Percentiles rank a stretch among this genome's conserved stretches.
Evolutionary conservation across 78 protist genomes (phyloP).

Genomic region (Isochrysis galbana): DNA sequence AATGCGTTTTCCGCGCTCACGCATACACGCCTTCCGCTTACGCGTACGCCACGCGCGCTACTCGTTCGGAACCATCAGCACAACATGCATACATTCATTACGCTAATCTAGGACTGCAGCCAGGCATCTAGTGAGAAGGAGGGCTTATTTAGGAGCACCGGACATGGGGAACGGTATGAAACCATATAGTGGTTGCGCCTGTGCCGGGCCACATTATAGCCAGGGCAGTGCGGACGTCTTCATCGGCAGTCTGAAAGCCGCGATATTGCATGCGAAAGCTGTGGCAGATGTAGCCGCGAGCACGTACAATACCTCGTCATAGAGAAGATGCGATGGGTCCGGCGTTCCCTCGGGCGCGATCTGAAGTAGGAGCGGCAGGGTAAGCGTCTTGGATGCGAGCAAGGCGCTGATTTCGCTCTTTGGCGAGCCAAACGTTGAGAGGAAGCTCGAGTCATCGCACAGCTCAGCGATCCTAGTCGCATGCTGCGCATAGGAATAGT

Average conservation of each 20-base stretch:
- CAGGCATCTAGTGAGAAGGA: no score
- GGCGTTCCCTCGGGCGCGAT: not conserved
- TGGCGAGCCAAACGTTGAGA: not conserved
- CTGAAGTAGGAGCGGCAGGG: not conserved
- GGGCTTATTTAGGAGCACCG: no score
- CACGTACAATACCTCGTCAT: not conserved
- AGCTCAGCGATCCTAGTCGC: not conserved
- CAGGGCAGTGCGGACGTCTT: no score
- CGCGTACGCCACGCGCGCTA: no score
- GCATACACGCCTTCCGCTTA: no score
- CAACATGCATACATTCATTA: no score
- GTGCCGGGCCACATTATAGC: no score
- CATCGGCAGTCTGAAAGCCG: not conserved
- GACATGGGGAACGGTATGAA: no score
- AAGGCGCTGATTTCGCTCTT: not conserved
- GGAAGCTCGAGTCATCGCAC: not conserved
- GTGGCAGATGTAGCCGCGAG: not conserved
- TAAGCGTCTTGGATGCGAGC: not conserved
- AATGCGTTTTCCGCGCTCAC: no score
- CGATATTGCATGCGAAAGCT: not conserved
- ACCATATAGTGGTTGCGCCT: no score
- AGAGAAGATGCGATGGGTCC: not conserved
- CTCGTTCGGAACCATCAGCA: no score
- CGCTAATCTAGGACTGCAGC: no score
- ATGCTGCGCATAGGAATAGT: not conserved